Conservation (phyloP, 345 rosid species). For the Limnanthes douglasii region DNA sequence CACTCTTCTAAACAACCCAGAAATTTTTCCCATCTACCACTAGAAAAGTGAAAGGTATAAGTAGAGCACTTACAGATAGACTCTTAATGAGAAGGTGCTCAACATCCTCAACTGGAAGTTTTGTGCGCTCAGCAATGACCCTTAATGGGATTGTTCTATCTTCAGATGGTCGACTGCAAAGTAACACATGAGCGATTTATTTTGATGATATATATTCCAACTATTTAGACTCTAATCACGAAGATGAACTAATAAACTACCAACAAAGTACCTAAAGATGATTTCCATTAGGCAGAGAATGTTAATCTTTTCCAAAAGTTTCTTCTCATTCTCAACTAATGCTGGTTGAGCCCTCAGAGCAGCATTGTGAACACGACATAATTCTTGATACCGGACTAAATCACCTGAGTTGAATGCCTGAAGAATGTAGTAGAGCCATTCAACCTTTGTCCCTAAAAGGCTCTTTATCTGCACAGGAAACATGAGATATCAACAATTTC, state of each 20-base stretch:
- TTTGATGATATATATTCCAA: neutral
- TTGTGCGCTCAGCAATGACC: slow-evolving; percentile 78
- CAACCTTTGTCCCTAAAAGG: slow-evolving; percentile 70
- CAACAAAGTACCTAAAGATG: slow-evolving; percentile 58
- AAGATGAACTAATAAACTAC: neutral
- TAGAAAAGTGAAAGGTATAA: neutral
- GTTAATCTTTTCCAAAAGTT: slow-evolving; percentile 85
- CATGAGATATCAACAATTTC: slow-evolving; percentile 1
- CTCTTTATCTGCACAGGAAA: slow-evolving; percentile 54
- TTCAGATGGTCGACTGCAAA: slow-evolving; percentile 81
- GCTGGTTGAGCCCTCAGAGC: slow-evolving; percentile 87
- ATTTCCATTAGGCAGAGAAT: slow-evolving; percentile 96
- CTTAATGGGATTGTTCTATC: slow-evolving; percentile 80
- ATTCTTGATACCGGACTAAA: slow-evolving; percentile 64
- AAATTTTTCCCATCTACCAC: no score
- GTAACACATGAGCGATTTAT: no score
- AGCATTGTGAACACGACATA: slow-evolving; percentile 69
- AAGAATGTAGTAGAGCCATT: slow-evolving; percentile 93
- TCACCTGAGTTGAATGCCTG: slow-evolving; percentile 87
- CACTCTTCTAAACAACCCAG: no score
- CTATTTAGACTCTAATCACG: neutral
- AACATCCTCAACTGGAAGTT: slow-evolving; percentile 68
- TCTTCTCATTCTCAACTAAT: slow-evolving; percentile 78
- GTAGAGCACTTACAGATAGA: slow-evolving; percentile 56
- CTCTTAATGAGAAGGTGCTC: slow-evolving; percentile 98